phyloP scores from a whole-genome alignment of 192 early-diverging fungal genomes.

The Gonapodya sp. region DNA sequence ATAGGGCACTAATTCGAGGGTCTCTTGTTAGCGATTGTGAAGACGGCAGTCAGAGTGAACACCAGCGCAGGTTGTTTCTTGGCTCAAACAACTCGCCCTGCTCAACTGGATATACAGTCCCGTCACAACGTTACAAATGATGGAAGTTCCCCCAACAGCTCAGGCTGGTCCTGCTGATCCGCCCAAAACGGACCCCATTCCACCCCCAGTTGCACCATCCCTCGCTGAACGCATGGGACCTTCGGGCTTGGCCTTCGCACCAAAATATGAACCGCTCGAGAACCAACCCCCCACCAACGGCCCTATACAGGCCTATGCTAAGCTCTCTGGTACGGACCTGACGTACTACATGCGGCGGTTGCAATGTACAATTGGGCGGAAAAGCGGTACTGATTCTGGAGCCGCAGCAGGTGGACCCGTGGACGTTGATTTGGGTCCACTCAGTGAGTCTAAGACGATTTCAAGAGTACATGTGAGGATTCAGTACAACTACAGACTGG shows the following conservation, averaged over 20 bases:
- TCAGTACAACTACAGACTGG: slow-evolving; percentile 70
- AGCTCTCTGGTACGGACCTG: slow-evolving; percentile 72
- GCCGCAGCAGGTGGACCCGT: slow-evolving; percentile 46
- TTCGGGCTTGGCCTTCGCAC: neutral
- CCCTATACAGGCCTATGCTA: slow-evolving; percentile 80
- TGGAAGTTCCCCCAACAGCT: neutral
- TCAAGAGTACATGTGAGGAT: slow-evolving; percentile 79
- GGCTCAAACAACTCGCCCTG: too few relatives aligned
- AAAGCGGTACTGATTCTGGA: slow-evolving; percentile 22
- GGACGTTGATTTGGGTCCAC: slow-evolving; percentile 75
- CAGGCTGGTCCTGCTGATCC: neutral
- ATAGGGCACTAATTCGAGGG: too few relatives aligned
- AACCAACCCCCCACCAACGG: neutral
- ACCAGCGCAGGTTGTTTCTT: too few relatives aligned
- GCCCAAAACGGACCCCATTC: neutral
- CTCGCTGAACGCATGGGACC: neutral
- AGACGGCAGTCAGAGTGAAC: too few relatives aligned
- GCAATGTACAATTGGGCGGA: slow-evolving; percentile 66
- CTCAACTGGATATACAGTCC: too few relatives aligned
- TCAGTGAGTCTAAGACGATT: slow-evolving; percentile 55
- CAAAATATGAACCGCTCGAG: neutral
- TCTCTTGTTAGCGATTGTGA: too few relatives aligned
- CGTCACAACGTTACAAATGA: too few relatives aligned
- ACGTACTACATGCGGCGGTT: slow-evolving; percentile 79
- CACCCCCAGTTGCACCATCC: neutral